These are phyloP conservation scores for Pseudocercospora cruenta DNA, from an alignment of 2,329 filamentous ascomycete species.

Conservation along the genomic window DNA sequence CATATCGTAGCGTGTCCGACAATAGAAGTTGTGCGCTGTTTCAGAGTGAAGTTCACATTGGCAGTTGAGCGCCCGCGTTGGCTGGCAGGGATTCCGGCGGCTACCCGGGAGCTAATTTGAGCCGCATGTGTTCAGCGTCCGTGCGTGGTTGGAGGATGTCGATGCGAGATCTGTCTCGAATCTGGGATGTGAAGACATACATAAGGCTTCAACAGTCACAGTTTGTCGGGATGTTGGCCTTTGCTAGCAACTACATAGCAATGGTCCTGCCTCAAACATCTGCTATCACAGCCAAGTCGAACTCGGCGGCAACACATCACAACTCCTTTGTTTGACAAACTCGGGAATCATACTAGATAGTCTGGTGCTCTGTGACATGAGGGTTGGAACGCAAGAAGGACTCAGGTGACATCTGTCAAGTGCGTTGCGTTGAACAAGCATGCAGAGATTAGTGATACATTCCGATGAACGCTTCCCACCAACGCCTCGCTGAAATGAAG, in stretches of 20 bases:
- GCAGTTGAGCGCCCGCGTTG: slow-evolving; percentile 1
- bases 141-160: neutral
- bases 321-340: slow-evolving; percentile 1
- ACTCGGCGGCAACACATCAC: neutral
- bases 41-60: slow-evolving; percentile 3
- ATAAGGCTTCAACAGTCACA: neutral
- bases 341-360: neutral
- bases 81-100: neutral
- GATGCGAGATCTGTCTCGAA: neutral
- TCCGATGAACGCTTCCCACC: slow-evolving; percentile 2
- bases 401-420: slow-evolving; percentile 1
- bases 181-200: neutral
- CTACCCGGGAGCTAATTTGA: neutral
- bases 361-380: neutral
- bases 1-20: slow-evolving; percentile 21
- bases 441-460: slow-evolving; percentile 6
- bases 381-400: too few relatives aligned
- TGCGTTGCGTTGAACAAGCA: neutral
- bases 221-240: neutral
- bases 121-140: neutral
- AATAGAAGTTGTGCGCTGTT: slow-evolving; percentile 15
- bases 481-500: slow-evolving; percentile 8
- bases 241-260: neutral
- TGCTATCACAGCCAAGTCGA: neutral
- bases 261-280: neutral